Evolutionary conservation across 305 asterid species (phyloP).

Genomic region (Lippia alba): DNA sequence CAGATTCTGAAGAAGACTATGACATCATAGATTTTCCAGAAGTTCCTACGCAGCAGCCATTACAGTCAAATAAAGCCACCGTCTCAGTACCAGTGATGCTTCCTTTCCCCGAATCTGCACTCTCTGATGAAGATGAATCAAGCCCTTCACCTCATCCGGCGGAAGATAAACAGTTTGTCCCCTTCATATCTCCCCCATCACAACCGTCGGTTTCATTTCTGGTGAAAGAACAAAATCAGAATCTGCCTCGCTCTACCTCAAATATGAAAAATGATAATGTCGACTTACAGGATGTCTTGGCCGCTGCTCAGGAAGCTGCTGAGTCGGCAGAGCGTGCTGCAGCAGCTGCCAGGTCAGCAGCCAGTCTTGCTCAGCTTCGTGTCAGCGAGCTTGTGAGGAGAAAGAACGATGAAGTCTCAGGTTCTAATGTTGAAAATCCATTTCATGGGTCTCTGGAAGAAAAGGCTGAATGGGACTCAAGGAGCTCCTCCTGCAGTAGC

Average conservation of each 20-base stretch:
- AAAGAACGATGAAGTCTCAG: conserved; percentile 44
- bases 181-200: conserved; percentile 69
- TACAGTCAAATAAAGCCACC: conserved; percentile 51
- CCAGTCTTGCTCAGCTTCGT: conserved; percentile 79
- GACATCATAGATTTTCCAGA: conserved; percentile 80
- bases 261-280: conserved; percentile 42
- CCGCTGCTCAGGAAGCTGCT: conserved; percentile 92
- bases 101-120: conserved; percentile 84
- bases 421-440: conserved; percentile 50
- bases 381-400: conserved; percentile 69
- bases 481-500: conserved; percentile 44
- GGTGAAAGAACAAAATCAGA: conserved; percentile 30
- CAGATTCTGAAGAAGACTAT: conserved; percentile 69
- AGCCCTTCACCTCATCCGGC: conserved; percentile 35
- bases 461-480: conserved; percentile 38
- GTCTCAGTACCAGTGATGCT: conserved; percentile 80
- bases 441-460: conserved; percentile 44
- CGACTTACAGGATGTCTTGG: conserved; percentile 83
- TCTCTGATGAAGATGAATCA: conserved; percentile 63
- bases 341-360: conserved; percentile 92
- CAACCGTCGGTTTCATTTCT: conserved; percentile 42
- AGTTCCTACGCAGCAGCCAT: conserved; percentile 65
- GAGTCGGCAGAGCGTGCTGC: conserved; percentile 95
- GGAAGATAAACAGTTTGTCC: conserved; percentile 71
- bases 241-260: conserved; percentile 39